Evolutionary conservation across 2,329 filamentous ascomycete genomes (phyloP), one percentile per base, ranked within the genome.

Genomic region (Ustilaginoidea virens): DNA sequence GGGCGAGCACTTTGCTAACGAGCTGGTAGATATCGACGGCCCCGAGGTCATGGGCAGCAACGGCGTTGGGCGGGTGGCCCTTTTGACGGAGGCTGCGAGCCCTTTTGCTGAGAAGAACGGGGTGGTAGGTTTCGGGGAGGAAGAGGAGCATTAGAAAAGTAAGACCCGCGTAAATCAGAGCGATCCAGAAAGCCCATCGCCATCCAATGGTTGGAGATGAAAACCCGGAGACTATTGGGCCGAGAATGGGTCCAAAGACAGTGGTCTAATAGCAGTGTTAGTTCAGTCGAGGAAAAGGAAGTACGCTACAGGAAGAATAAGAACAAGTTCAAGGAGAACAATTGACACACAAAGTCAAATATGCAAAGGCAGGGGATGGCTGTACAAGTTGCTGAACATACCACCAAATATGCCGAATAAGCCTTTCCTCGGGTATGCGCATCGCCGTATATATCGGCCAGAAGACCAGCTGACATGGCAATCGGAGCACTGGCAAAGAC

Each of bases 181-280:
- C 74, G 15, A 82, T 63, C 67, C 75, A 80, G 43, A 80, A 80
- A 2, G 65, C 53, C 77, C 76, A 81, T 23, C 70, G 62, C 77
- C 76, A 81, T 16, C 64, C 66, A 16, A 77, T 61, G 2, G 58
- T 60, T 2, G 58, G 45, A 1, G 68, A 58, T 22, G 69, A 63
- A 48, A 66, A 80, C 7, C 74, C 76, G 1, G 69, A 71, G 14
- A 76, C 60, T 11, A 76, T 66, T 3, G 76, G 76, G 1, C 72
- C 69, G 3, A 74, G 48, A n/a, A 80, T 59, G 1, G 74, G 76
- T 0, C 77, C 77, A 25, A 69, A 69, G 1, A 69, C 63, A 4
- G 76, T 81, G 10, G 63, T 61, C 63, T 69, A 36, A 16, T 4
- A 4, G 6, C 4, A 9, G 5, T 23, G 25, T 31, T 27, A 32